phyloP scores from a whole-genome alignment of 106 monocot species.

The Dioscorea alata region DNA sequence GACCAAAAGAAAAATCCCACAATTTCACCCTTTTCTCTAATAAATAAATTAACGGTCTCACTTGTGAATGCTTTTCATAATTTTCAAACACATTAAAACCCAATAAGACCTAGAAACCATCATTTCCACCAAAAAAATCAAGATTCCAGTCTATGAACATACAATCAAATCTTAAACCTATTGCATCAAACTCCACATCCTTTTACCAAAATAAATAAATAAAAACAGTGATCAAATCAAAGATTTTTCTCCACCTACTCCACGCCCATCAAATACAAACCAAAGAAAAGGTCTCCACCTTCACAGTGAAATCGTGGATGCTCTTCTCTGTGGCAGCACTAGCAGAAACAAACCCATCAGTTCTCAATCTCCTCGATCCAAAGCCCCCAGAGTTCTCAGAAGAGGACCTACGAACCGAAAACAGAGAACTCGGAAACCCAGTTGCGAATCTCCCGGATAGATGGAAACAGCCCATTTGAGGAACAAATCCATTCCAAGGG shows the following conservation, averaged over 20 bases:
- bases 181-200: neutral
- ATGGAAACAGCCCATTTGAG: too few species aligned
- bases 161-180: too few species aligned
- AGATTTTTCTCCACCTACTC: neutral
- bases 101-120: too few species aligned
- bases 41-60: neutral
- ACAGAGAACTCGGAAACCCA: neutral
- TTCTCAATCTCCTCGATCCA: conserved; percentile 13
- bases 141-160: neutral
- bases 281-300: conserved; percentile 29
- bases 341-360: conserved; percentile 46
- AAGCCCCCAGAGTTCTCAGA: neutral
- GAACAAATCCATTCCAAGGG: too few species aligned
- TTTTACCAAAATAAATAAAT: neutral
- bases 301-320: conserved; percentile 77
- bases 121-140: neutral
- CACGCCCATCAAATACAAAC: neutral
- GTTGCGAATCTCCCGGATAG: conserved; percentile 1
- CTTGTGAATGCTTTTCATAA: neutral
- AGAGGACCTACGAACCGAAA: neutral
- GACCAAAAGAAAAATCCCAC: neutral
- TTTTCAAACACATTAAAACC: neutral
- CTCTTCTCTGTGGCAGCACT: conserved; percentile 86
- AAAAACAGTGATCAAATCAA: neutral
- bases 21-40: neutral